phyloP scores from a whole-genome alignment of 2,329 filamentous ascomycete genomes.

The Sphaerulina musiva region DNA sequence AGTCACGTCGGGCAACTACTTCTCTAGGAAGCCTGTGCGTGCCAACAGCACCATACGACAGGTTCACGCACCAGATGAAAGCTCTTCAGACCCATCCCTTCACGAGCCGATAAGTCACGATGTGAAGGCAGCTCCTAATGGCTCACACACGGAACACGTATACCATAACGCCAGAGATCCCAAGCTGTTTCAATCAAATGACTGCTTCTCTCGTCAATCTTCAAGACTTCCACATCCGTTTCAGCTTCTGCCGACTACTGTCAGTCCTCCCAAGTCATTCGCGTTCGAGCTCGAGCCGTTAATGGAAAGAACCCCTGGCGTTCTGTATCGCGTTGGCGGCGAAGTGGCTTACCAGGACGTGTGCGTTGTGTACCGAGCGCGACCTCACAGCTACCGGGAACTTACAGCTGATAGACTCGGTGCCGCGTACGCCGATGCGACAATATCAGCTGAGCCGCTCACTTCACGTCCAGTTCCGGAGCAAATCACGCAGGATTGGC shows the following conservation, averaged over 20 bases:
- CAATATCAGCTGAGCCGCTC: background rate
- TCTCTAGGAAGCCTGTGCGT: background rate
- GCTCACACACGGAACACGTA: background rate
- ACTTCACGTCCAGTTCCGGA: background rate
- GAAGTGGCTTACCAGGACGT: background rate
- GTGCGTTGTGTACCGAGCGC: background rate
- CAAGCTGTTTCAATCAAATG: background rate
- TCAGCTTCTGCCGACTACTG: constrained; percentile 2
- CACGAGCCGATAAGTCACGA: background rate
- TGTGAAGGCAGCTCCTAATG: background rate
- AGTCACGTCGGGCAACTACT: background rate
- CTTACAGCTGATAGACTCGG: constrained; percentile 1
- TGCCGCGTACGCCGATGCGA: background rate
- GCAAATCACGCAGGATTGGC: constrained; percentile 3
- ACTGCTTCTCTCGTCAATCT: background rate
- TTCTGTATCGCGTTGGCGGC: background rate
- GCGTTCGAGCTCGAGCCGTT: constrained; percentile 3
- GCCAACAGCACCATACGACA: background rate
- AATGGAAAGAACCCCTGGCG: background rate
- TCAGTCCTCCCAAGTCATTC: constrained; percentile 2
- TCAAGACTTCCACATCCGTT: background rate
- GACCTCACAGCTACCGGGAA: background rate
- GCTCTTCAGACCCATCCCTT: background rate
- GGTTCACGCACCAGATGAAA: background rate
- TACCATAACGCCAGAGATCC: background rate